phyloP scores from a whole-genome alignment of 2,329 filamentous ascomycete species.

The Nannizziopsis arthrosporioides region DNA sequence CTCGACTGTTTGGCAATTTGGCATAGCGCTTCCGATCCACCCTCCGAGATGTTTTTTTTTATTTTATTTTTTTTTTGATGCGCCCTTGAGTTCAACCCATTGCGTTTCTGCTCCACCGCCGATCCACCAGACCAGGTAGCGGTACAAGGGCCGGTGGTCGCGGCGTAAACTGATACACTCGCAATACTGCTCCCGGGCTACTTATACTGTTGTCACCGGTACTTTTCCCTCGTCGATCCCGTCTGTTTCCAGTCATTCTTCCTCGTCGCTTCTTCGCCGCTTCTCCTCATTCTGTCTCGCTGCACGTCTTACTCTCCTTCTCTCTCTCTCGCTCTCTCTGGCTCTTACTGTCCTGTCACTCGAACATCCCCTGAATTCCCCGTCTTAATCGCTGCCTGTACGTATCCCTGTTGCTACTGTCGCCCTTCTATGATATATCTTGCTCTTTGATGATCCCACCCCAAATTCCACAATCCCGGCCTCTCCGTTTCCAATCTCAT shows the following conservation, averaged over 20 bases:
- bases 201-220: constrained; percentile 7
- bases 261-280: neutral
- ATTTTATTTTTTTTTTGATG: neutral
- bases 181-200: constrained; percentile 1
- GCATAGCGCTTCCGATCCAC: neutral
- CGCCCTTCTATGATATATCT: neutral
- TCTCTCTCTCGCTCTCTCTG: neutral
- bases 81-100: neutral
- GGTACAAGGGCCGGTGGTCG: constrained; percentile 2
- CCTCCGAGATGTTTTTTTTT: neutral
- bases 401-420: neutral
- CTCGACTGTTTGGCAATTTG: neutral
- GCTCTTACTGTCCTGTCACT: too few relatives aligned
- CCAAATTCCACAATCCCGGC: neutral
- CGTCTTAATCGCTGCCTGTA: neutral
- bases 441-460: neutral
- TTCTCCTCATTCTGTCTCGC: neutral
- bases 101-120: neutral
- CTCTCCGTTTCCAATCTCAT: neutral
- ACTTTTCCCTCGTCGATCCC: neutral
- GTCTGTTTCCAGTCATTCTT: too few relatives aligned
- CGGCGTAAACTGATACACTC: constrained; percentile 7
- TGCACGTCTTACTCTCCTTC: neutral
- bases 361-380: neutral
- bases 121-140: constrained; percentile 2